Percentiles rank a stretch among this genome's conserved stretches.
phyloP scores from a whole-genome alignment of 192 early-diverging fungal genomes.

The Backusella tuberculispora region DNA sequence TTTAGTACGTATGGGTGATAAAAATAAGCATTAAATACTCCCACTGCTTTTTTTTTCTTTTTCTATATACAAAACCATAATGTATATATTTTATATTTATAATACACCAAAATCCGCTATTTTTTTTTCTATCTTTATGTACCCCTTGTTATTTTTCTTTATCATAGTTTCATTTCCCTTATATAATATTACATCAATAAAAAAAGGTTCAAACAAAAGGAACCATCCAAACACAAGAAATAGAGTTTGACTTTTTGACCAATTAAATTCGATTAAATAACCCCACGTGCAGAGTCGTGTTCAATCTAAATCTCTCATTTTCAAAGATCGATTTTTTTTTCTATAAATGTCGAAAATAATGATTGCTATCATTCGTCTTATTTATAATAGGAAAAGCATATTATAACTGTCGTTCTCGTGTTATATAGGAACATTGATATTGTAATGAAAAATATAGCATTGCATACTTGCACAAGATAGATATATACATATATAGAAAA shows the following conservation, averaged over 20 bases:
- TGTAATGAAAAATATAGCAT: neutral
- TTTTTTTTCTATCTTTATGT: neutral
- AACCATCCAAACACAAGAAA: slow-evolving; percentile 5
- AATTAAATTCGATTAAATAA: neutral
- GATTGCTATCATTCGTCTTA: neutral
- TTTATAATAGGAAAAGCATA: neutral
- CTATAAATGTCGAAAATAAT: neutral
- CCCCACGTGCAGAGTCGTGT: neutral
- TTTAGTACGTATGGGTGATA: slow-evolving; percentile 18
- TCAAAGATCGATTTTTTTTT: neutral
- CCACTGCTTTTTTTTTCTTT: neutral
- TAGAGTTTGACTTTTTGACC: neutral
- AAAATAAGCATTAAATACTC: neutral
- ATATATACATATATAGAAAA: too few relatives aligned
- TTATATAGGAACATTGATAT: neutral
- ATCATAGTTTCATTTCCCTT: neutral
- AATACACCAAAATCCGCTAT: neutral
- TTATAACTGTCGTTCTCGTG: neutral
- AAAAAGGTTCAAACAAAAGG: neutral
- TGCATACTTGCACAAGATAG: too few relatives aligned
- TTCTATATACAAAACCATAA: neutral
- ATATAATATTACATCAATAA: neutral
- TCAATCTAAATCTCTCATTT: neutral
- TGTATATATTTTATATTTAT: neutral
- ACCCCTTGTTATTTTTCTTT: neutral